Conservation (phyloP, 2,329 filamentous ascomycete genomes). For the Pseudogymnoascus sp. region DNA sequence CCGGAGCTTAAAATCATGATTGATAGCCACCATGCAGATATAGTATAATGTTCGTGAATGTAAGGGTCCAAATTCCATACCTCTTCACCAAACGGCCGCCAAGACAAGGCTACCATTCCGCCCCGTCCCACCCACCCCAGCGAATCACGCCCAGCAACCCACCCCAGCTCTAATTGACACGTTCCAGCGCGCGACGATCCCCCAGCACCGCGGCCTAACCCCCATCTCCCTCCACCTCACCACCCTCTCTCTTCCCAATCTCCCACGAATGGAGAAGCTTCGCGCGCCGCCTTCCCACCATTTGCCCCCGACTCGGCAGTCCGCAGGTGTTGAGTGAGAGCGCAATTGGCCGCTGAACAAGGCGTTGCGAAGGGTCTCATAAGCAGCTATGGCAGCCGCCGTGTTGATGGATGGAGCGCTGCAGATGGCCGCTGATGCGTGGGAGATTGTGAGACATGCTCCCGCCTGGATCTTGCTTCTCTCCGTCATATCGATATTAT, state of each 20-base stretch:
- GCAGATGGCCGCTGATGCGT: neutral
- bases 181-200: neutral
- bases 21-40: neutral
- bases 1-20: neutral
- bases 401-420: neutral
- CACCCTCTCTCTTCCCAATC: neutral
- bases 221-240: neutral
- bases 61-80: neutral
- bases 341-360: neutral
- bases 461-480: neutral
- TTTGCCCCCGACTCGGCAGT: neutral
- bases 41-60: neutral
- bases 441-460: neutral
- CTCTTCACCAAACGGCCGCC: neutral
- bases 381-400: neutral
- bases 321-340: neutral
- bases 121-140: neutral
- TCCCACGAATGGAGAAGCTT: constrained; percentile 1
- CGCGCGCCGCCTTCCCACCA: neutral
- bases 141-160: neutral
- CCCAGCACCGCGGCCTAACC: neutral
- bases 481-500: neutral
- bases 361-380: neutral
- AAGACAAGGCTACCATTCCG: neutral
- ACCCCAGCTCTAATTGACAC: neutral